Evolutionary conservation across 371 early-diverging fungal species (phyloP).

Genomic region (Parasitella parasitica): DNA sequence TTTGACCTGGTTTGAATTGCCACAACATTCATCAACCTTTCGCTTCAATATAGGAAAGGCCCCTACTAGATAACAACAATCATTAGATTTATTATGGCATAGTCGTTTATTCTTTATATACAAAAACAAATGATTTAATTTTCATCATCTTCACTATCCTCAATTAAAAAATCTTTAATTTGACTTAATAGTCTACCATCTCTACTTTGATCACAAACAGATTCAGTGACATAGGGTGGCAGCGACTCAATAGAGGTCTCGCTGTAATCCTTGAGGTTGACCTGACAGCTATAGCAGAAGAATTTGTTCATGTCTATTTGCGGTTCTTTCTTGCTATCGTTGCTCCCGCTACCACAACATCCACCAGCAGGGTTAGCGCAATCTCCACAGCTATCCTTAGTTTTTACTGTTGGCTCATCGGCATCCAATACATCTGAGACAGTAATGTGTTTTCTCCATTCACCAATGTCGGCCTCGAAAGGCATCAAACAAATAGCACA

Average conservation of each 20-base stretch:
- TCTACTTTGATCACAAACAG: conserved; percentile 29
- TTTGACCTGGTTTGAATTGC: no score
- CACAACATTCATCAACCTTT: no score
- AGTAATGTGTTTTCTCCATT: conserved; percentile 58
- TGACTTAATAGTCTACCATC: conserved; percentile 46
- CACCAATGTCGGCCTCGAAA: conserved; percentile 46
- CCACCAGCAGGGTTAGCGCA: conserved; percentile 11
- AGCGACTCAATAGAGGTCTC: conserved; percentile 16
- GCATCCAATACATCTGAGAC: conserved; percentile 32
- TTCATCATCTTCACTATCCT: conserved; percentile 43
- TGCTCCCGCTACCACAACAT: conserved; percentile 28
- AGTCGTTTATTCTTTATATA: not conserved
- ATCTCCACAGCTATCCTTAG: not conserved
- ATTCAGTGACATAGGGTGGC: conserved; percentile 27
- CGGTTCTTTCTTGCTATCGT: not conserved
- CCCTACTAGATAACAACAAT: no score
- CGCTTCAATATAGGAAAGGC: no score
- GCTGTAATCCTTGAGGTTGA: conserved; percentile 51
- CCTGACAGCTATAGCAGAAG: conserved; percentile 65
- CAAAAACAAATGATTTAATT: conserved; percentile 2
- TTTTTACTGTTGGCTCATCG: not conserved
- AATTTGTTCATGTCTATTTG: conserved; percentile 33
- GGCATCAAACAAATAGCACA: conserved; percentile 66
- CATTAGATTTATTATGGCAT: no score
- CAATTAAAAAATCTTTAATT: conserved; percentile 56